These are phyloP conservation scores for Starmerella bombi DNA, from an alignment of 805 yeast species.

Conservation along the genomic window DNA sequence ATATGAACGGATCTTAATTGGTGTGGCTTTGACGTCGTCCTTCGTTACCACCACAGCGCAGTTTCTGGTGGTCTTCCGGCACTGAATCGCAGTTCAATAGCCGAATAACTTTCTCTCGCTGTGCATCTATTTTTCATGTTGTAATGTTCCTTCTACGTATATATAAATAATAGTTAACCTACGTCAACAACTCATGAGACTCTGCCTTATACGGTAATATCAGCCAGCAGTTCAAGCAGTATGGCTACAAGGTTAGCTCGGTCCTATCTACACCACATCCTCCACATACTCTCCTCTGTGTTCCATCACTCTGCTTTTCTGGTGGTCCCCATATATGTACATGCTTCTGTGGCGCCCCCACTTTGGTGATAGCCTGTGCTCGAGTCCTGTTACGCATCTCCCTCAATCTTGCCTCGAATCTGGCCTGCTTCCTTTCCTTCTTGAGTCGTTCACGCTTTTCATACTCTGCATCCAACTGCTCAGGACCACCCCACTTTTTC, in stretches of 20 bases:
- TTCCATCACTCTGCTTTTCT: conserved; percentile 15
- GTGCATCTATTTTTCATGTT: too few relatives aligned
- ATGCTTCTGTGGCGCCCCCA: conserved; percentile 45
- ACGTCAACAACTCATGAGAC: too few relatives aligned
- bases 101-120: too few relatives aligned
- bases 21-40: too few relatives aligned
- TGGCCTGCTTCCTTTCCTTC: conserved; percentile 59
- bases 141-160: too few relatives aligned
- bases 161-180: too few relatives aligned
- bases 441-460: conserved; percentile 63
- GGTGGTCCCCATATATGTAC: conserved; percentile 55
- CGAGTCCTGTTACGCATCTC: conserved; percentile 87
- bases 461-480: conserved; percentile 86
- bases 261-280: conserved; percentile 20
- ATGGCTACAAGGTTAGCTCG: conserved; percentile 10
- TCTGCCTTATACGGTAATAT: too few relatives aligned
- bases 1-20: too few relatives aligned
- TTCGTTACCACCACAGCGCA: too few relatives aligned
- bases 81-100: too few relatives aligned
- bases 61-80: too few relatives aligned
- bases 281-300: conserved; percentile 11
- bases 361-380: conserved; percentile 72
- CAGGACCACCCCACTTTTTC: conserved; percentile 89
- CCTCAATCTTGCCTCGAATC: conserved; percentile 59
- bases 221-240: not conserved